phyloP scores from a whole-genome alignment of 2,329 filamentous ascomycete genomes.

The Alternaria sp. region DNA sequence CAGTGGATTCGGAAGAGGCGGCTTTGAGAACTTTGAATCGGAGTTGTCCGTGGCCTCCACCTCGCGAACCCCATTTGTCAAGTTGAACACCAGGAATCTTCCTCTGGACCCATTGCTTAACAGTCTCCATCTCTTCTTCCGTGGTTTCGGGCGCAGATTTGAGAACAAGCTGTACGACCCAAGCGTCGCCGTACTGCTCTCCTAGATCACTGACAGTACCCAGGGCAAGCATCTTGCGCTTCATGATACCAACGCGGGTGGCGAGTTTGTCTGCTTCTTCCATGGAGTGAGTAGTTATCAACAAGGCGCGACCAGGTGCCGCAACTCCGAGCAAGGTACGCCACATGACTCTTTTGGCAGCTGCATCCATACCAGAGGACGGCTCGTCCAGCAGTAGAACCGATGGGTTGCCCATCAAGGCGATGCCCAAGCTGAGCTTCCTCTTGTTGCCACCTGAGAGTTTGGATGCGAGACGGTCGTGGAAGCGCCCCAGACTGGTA shows the following conservation, averaged over 20 bases:
- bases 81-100: slow-evolving; percentile 72
- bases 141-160: slow-evolving; percentile 76
- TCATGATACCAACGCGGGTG: slow-evolving; percentile 83
- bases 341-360: slow-evolving; percentile 94
- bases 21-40: slow-evolving; percentile 78
- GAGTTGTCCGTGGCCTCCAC: slow-evolving; percentile 82
- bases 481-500: slow-evolving; percentile 77
- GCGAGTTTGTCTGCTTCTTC: slow-evolving; percentile 93
- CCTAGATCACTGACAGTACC: slow-evolving; percentile 78
- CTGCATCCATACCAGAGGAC: slow-evolving; percentile 86
- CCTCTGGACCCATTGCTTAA: slow-evolving; percentile 71
- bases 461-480: slow-evolving; percentile 76
- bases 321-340: slow-evolving; percentile 77
- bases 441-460: slow-evolving; percentile 91
- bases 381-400: slow-evolving; percentile 91
- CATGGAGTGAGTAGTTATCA: slow-evolving; percentile 94
- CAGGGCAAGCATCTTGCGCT: slow-evolving; percentile 82
- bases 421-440: slow-evolving; percentile 89
- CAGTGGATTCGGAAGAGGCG: slow-evolving; percentile 35
- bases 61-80: slow-evolving; percentile 65
- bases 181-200: slow-evolving; percentile 76
- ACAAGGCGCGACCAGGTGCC: slow-evolving; percentile 74
- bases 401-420: slow-evolving; percentile 88
- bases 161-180: slow-evolving; percentile 84
- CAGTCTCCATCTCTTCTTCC: slow-evolving; percentile 69